Conservation (phyloP, 768 basidiomycete species). For the Mycena rebaudengoi region DNA sequence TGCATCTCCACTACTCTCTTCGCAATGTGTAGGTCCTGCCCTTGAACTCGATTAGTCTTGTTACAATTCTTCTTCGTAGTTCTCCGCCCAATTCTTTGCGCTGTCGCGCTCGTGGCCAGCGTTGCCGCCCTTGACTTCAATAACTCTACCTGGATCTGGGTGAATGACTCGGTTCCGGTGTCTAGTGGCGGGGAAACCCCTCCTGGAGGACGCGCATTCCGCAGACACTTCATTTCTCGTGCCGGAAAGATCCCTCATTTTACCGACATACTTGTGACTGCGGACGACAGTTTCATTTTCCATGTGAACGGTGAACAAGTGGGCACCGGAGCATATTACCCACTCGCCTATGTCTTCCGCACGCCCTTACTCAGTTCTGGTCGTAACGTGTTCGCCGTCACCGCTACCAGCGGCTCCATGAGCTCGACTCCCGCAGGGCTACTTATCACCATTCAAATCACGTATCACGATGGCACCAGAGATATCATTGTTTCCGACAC, state of each 20-base stretch:
- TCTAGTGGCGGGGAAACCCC: slow-evolving; percentile 28
- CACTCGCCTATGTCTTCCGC: slow-evolving; percentile 33
- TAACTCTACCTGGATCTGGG: slow-evolving; percentile 40
- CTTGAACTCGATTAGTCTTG: no score
- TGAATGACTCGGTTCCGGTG: slow-evolving; percentile 24
- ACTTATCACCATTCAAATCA: slow-evolving; percentile 38
- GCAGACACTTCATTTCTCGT: slow-evolving; percentile 35
- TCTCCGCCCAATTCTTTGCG: slow-evolving; percentile 21
- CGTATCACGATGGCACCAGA: slow-evolving; percentile 38
- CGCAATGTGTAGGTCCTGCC: no score
- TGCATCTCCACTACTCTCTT: no score
- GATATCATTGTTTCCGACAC: slow-evolving; percentile 39
- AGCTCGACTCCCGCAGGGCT: slow-evolving; percentile 35
- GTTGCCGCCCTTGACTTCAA: slow-evolving; percentile 3
- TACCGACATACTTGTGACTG: slow-evolving; percentile 38
- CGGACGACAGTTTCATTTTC: slow-evolving; percentile 39
- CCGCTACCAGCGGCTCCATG: slow-evolving; percentile 23
- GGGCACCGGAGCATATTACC: slow-evolving; percentile 31
- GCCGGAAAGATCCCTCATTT: slow-evolving; percentile 34
- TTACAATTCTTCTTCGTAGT: neutral
- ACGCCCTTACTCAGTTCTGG: slow-evolving; percentile 29
- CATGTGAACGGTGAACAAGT: slow-evolving; percentile 40
- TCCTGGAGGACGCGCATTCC: slow-evolving; percentile 36
- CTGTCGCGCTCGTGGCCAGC: slow-evolving; percentile 30
- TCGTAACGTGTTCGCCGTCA: slow-evolving; percentile 44